Percentiles rank a stretch among this genome's conserved stretches.
phyloP scores from a whole-genome alignment of 1,284 basidiomycete genomes.

The Coniferiporia weirii region DNA sequence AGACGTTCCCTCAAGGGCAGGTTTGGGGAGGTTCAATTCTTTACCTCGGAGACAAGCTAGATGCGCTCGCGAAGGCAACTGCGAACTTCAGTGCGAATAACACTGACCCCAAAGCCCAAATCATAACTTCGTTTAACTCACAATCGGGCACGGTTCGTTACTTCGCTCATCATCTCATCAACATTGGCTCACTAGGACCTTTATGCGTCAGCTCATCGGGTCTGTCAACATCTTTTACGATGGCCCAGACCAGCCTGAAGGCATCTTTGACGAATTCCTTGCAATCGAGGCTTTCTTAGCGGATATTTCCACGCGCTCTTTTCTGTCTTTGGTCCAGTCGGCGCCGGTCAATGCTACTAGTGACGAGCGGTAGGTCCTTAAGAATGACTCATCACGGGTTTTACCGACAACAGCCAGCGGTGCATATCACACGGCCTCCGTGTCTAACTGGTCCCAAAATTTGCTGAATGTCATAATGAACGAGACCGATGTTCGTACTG shows the following conservation, averaged over 20 bases:
- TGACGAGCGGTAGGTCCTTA: conserved; percentile 35
- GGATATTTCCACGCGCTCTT: conserved; percentile 37
- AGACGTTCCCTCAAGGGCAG: conserved; percentile 46
- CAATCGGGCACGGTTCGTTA: conserved; percentile 34
- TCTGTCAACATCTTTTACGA: conserved; percentile 47
- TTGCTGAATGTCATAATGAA: conserved; percentile 44
- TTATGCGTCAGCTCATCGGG: conserved; percentile 29
- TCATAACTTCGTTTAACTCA: conserved; percentile 52
- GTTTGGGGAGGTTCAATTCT: conserved; percentile 60
- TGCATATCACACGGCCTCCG: conserved; percentile 45
- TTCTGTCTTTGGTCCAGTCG: conserved; percentile 35
- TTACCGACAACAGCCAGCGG: conserved; percentile 27
- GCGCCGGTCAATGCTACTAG: conserved; percentile 38
- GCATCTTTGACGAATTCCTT: conserved; percentile 46
- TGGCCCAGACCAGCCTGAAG: conserved; percentile 40
- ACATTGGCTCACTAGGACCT: background rate
- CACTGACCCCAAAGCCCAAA: conserved; percentile 53
- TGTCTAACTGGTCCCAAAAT: conserved; percentile 35
- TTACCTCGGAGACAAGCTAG: conserved; percentile 33
- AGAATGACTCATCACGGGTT: too few relatives aligned
- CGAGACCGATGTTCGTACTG: conserved; percentile 39
- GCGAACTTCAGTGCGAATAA: conserved; percentile 43
- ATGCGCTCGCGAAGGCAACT: conserved; percentile 40
- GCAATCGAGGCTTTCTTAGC: conserved; percentile 33
- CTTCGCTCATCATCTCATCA: background rate